A percentile compares a stretch with the other conserved stretches of the same genome.
Evolutionary conservation across 2,329 filamentous ascomycete genomes (phyloP).

Genomic region (Pseudogymnoascus sp.): DNA sequence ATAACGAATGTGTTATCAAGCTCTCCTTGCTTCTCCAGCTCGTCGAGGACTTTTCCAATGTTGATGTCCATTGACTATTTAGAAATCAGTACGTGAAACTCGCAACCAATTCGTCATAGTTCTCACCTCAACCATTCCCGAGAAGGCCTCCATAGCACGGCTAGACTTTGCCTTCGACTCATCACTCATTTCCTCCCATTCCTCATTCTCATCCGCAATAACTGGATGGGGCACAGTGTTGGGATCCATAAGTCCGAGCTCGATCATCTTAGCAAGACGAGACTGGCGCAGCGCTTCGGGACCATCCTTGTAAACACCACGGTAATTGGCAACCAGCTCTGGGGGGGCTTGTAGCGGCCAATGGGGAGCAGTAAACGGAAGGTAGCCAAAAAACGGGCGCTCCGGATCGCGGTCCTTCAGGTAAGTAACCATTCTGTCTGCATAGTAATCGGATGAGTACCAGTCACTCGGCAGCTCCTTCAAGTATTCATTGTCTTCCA

Average conservation of each 20-base stretch:
- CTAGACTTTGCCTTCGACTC: constrained; percentile 34
- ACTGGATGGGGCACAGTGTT: constrained; percentile 37
- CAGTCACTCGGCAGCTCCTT: constrained; percentile 36
- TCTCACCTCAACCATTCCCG: constrained; percentile 37
- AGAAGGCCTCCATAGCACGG: constrained; percentile 43
- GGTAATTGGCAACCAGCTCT: constrained; percentile 40
- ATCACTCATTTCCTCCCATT: constrained; percentile 33
- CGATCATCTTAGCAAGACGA: constrained; percentile 38
- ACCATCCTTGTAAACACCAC: constrained; percentile 42
- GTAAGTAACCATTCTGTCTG: constrained; percentile 44
- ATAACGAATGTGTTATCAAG: constrained; percentile 42
- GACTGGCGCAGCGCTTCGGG: constrained; percentile 39
- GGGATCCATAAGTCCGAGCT: constrained; percentile 36
- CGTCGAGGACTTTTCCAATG: constrained; percentile 38
- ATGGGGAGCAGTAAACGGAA: constrained; percentile 55
- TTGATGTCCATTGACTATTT: constrained; percentile 35
- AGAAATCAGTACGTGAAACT: neutral
- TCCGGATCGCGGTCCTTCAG: constrained; percentile 38
- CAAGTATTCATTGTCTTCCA: constrained; percentile 5
- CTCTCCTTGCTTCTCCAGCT: constrained; percentile 39
- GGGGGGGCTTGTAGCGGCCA: constrained; percentile 55
- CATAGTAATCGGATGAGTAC: constrained; percentile 48
- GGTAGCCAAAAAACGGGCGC: constrained; percentile 50
- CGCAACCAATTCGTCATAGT: constrained; percentile 28
- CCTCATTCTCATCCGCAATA: constrained; percentile 22